Percentiles rank a stretch among this genome's conserved stretches.
Evolutionary conservation across 73 alveolate genomes (phyloP).

Genomic region (Paramecium tetraurelia): DNA sequence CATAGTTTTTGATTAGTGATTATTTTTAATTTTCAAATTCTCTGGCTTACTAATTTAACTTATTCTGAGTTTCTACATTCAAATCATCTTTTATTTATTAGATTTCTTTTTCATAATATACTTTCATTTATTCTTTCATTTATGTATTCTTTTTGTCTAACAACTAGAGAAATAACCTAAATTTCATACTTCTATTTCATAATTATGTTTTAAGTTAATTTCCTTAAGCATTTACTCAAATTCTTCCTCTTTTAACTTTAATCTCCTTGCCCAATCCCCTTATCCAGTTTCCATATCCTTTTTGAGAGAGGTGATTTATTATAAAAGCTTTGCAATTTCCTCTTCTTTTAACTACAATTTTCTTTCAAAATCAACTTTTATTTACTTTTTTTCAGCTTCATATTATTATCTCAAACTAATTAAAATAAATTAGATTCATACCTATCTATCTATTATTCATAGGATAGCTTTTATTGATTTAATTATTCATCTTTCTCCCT

Average conservation of each 20-base stretch:
- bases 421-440: background rate
- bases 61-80: background rate
- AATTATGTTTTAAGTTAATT: constrained; percentile 56
- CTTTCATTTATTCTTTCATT: constrained; percentile 45
- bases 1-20: constrained; percentile 5
- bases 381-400: background rate
- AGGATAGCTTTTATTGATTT: background rate
- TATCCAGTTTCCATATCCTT: constrained; percentile 28
- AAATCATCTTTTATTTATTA: constrained; percentile 46
- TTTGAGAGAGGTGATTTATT: background rate
- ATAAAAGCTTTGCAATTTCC: background rate
- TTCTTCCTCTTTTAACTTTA: constrained; percentile 51
- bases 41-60: background rate
- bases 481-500: background rate
- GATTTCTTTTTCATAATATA: constrained; percentile 50
- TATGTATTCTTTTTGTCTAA: constrained; percentile 49
- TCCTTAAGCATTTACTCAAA: constrained; percentile 44
- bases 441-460: constrained; percentile 15
- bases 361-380: background rate
- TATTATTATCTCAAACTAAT: background rate
- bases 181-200: constrained; percentile 32
- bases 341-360: background rate
- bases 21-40: constrained; percentile 10
- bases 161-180: background rate
- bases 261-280: constrained; percentile 39